Conservation (phyloP, 495 filamentous ascomycete genomes). For the Hyaloscypha bicolor region DNA sequence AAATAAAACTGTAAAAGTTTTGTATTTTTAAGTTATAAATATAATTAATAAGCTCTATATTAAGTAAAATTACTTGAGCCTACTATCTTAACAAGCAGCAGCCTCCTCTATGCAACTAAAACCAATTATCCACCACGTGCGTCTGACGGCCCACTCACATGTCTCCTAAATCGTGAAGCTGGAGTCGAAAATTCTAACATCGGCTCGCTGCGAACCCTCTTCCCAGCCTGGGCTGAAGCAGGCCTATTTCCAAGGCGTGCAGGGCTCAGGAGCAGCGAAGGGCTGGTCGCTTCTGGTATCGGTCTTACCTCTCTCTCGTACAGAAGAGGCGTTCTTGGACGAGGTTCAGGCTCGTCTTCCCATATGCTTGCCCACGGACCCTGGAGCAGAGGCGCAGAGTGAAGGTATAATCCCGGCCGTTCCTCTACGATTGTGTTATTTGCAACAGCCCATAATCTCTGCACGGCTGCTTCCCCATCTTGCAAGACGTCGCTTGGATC, state of each 20-base stretch:
- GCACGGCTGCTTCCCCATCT: constrained; percentile 11
- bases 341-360: constrained; percentile 1
- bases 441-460: constrained; percentile 15
- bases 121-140: neutral
- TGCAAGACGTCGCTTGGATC: constrained; percentile 21
- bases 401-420: neutral
- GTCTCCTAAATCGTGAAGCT: constrained; percentile 16
- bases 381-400: constrained; percentile 25
- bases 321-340: constrained; percentile 12
- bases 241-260: neutral
- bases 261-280: neutral
- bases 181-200: constrained; percentile 17
- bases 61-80: too few relatives aligned
- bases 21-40: too few relatives aligned
- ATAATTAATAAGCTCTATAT: too few relatives aligned
- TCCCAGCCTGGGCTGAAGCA: constrained; percentile 9
- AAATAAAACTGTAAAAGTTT: too few relatives aligned
- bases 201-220: constrained; percentile 24
- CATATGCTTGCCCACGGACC: constrained; percentile 3
- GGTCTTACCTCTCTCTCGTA: constrained; percentile 12
- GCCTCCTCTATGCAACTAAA: too few relatives aligned
- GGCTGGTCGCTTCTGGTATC: constrained; percentile 1
- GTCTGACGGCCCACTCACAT: constrained; percentile 20
- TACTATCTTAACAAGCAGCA: too few relatives aligned
- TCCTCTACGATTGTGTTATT: neutral